Evolutionary conservation across 2,329 filamentous ascomycete species (phyloP).

Genomic region (Colletotrichum sublineola): DNA sequence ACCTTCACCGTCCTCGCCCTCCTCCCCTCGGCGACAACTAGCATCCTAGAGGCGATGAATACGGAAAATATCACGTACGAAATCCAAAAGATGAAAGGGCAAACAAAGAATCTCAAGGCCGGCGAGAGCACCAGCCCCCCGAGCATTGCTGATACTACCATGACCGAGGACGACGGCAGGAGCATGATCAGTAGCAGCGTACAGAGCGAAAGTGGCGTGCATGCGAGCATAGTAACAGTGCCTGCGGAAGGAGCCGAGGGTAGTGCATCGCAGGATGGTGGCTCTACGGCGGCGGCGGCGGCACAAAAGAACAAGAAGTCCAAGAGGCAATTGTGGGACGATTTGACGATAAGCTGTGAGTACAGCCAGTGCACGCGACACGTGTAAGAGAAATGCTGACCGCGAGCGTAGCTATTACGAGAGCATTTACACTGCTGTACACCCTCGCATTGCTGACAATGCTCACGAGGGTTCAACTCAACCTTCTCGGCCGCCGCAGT

Average conservation of each 20-base stretch:
- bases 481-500: conserved; percentile 93
- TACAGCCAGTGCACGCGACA: conserved; percentile 41
- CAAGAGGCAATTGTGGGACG: conserved; percentile 96
- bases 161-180: conserved; percentile 85
- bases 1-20: conserved; percentile 98
- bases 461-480: conserved; percentile 94
- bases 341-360: conserved; percentile 94
- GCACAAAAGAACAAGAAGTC: conserved; percentile 74
- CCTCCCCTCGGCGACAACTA: conserved; percentile 89
- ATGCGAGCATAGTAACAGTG: conserved; percentile 81
- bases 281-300: conserved; percentile 33
- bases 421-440: conserved; percentile 92
- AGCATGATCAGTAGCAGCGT: conserved; percentile 75
- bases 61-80: conserved; percentile 95
- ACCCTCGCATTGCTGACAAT: conserved; percentile 90
- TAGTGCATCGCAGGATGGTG: conserved; percentile 37
- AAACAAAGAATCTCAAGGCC: conserved; percentile 64
- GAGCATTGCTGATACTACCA: conserved; percentile 76
- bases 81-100: conserved; percentile 89
- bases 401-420: conserved; percentile 77
- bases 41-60: conserved; percentile 87
- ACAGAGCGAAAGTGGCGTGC: conserved; percentile 85
- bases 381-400: conserved; percentile 19
- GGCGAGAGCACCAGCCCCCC: conserved; percentile 62
- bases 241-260: conserved; percentile 45